Evolutionary conservation across 140 eudicot genomes (phyloP), one percentile per base, ranked within the genome.

Genomic region (Bidens hawaiensis): DNA sequence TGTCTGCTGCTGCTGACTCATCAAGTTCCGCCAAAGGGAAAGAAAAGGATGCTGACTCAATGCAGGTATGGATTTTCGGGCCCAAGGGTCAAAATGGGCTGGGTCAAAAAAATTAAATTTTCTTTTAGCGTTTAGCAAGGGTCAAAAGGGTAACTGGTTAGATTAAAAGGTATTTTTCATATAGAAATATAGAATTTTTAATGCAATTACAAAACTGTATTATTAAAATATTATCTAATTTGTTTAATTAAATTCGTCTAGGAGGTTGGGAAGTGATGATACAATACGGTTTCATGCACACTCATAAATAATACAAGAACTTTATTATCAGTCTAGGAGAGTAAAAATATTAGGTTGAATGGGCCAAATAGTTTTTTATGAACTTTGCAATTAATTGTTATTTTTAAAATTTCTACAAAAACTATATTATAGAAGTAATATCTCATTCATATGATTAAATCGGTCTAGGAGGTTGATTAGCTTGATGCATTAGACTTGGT

Each of bases 21-120:
- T 60, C 82, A 2, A 71, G 52, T 65, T 40, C 88, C 4, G 87
- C 83, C 25, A 91, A 91, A 68, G 95, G 79, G 60, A 91, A 91
- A 75, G 96, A 85, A 23, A 88, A 83, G 76, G 97, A 81, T 22
- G 85, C 80, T 0, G 97, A 93, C 42, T 81, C 96, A 19, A 81
- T 93, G 97, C 97, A 82, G 99, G 99, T 91, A 51, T 5, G 21
- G 4, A 10, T 34, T 2, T 31, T 31, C 26, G 21, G 38, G 19
- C 26, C 19, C 26, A 14, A 53, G 13, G 38, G 38, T 25, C 38
- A 53, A 25, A 53, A 53, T 13, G 12, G 60, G 17, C 14, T 5
- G 9, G 31, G 33, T 11, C 19, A 4, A 50, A 23, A 46, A 17
- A 4, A n/a, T n/a, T 23, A 6, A 6, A 17, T 46, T 19, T 19